Evolutionary conservation across 2,329 filamentous ascomycete genomes (phyloP).

Genomic region (Fulvia fulva): DNA sequence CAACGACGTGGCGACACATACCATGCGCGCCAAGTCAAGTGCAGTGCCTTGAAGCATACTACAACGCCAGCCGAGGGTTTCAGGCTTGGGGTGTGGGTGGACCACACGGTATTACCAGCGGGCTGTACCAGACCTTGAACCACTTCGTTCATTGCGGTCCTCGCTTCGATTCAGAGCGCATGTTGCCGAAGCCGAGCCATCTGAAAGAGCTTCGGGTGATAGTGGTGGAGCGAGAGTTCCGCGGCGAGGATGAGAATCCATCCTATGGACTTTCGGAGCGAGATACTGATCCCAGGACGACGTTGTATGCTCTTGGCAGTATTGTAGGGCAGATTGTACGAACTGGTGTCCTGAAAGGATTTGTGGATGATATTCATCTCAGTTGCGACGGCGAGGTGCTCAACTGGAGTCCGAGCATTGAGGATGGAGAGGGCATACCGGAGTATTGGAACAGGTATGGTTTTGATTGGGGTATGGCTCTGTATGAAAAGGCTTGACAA

Average conservation of each 20-base stretch:
- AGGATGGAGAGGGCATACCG: conserved; percentile 15
- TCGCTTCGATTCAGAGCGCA: conserved; percentile 8
- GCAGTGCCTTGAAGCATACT: conserved; percentile 11
- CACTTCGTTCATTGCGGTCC: conserved; percentile 22
- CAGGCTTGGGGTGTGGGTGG: conserved; percentile 17
- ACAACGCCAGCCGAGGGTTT: conserved; percentile 12
- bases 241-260: conserved; percentile 1
- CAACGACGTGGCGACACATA: conserved; percentile 15
- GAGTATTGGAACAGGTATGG: conserved; percentile 20
- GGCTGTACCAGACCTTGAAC: conserved; percentile 22
- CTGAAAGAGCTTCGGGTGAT: conserved; percentile 16
- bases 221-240: conserved; percentile 6
- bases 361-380: conserved; percentile 16
- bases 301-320: conserved; percentile 13
- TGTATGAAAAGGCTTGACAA: conserved; percentile 4
- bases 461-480: conserved; percentile 19
- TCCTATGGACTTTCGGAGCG: conserved; percentile 11
- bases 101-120: conserved; percentile 13
- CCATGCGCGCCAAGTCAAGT: conserved; percentile 18
- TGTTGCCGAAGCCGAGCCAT: conserved; percentile 10
- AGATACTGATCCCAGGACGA: conserved; percentile 17
- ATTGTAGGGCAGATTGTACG: conserved; percentile 15
- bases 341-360: conserved; percentile 16
- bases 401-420: conserved; percentile 7
- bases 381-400: conserved; percentile 8